Evolutionary conservation across 1,284 basidiomycete genomes (phyloP).

Genomic region (Boletus hoseneyae): DNA sequence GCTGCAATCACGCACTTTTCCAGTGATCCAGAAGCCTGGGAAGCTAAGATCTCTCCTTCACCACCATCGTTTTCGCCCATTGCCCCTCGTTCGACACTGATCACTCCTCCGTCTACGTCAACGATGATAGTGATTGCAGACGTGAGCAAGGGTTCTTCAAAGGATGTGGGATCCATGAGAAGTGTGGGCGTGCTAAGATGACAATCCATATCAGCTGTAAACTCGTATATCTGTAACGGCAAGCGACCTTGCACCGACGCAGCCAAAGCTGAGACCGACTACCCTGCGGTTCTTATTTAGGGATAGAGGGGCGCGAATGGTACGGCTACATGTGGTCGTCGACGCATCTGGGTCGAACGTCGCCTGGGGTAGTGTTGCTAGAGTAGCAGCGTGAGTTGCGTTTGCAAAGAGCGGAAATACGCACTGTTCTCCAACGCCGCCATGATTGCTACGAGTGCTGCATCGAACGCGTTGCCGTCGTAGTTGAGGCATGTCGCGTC

Average conservation of each 20-base stretch:
- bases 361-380: conserved; percentile 75
- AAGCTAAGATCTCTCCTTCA: conserved; percentile 7
- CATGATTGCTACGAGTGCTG: conserved; percentile 83
- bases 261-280: conserved; percentile 43
- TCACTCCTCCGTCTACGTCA: conserved; percentile 38
- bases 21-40: conserved; percentile 8
- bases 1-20: conserved; percentile 21
- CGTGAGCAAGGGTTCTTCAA: conserved; percentile 84
- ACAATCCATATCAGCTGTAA: conserved; percentile 1
- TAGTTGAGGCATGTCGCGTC: conserved; percentile 96
- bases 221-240: conserved; percentile 11
- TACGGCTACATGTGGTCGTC: conserved; percentile 64
- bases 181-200: conserved; percentile 45
- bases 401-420: conserved; percentile 29
- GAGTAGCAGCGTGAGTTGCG: neutral
- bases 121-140: conserved; percentile 66
- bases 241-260: conserved; percentile 40
- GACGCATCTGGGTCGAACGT: conserved; percentile 68
- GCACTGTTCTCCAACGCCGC: conserved; percentile 82
- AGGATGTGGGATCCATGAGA: conserved; percentile 82
- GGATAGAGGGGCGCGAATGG: conserved; percentile 15
- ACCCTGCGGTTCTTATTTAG: conserved; percentile 14
- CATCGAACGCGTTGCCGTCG: conserved; percentile 94
- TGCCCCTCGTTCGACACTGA: conserved; percentile 26
- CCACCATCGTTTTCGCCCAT: conserved; percentile 24